phyloP scores from a whole-genome alignment of 192 early-diverging fungal genomes.

The Oehlia diaphana region DNA sequence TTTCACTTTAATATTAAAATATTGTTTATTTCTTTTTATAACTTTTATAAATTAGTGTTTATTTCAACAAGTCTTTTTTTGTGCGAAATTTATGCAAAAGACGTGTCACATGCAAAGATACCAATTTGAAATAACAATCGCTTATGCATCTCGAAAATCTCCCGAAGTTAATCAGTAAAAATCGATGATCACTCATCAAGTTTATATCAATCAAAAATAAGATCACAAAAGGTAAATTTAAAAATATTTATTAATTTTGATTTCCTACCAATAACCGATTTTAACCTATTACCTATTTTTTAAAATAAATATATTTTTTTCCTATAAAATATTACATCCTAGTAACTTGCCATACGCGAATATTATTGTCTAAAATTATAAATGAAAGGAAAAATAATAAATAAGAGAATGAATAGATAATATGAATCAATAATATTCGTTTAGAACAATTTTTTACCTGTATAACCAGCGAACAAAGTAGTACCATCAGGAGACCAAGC shows the following conservation, averaged over 20 bases:
- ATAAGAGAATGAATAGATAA: background rate
- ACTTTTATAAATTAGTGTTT: too few species aligned
- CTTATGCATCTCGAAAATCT: too few species aligned
- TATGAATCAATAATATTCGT: background rate
- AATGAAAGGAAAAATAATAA: background rate
- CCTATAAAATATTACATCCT: background rate
- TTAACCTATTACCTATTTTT: background rate
- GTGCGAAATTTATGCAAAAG: too few species aligned
- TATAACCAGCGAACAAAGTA: slow-evolving; percentile 98
- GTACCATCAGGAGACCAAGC: slow-evolving; percentile 99
- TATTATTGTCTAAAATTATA: slow-evolving; percentile 21
- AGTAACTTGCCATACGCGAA: slow-evolving; percentile 64
- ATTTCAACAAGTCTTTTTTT: too few species aligned
- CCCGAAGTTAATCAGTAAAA: too few species aligned
- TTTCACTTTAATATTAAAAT: background rate
- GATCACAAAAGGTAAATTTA: too few species aligned
- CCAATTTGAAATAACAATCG: too few species aligned
- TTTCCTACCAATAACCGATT: background rate
- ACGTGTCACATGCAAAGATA: too few species aligned
- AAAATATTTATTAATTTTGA: background rate
- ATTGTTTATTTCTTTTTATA: too few species aligned
- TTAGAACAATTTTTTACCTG: slow-evolving; percentile 60
- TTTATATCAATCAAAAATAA: too few species aligned
- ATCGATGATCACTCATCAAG: too few species aligned
- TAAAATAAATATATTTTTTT: background rate